These are phyloP conservation scores for Orbilia quercus DNA, from an alignment of 2,329 filamentous ascomycete genomes.

Conservation along the genomic window DNA sequence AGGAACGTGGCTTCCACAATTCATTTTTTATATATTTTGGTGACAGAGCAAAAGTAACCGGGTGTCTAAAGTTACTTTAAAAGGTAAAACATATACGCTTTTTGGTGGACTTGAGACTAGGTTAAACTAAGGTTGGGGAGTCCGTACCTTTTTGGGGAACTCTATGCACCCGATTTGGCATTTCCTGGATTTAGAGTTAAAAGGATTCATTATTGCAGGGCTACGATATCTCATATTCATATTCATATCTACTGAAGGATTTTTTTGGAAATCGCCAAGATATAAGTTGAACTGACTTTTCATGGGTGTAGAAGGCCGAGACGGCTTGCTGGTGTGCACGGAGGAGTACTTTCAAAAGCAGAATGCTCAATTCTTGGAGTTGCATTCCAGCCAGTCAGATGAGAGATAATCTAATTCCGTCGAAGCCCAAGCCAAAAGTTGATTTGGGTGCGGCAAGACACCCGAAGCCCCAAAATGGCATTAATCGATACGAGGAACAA, in stretches of 20 bases:
- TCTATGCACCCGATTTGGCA: slow-evolving; percentile 4
- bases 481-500: too few relatives aligned
- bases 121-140: background rate
- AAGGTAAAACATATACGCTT: background rate
- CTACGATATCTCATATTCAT: too few relatives aligned
- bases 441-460: slow-evolving; percentile 1
- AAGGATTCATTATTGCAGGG: too few relatives aligned
- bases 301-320: too few relatives aligned
- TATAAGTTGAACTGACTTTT: too few relatives aligned
- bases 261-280: too few relatives aligned
- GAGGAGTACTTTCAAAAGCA: too few relatives aligned
- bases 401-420: background rate
- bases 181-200: background rate
- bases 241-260: too few relatives aligned
- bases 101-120: background rate
- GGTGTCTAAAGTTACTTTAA: background rate
- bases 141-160: slow-evolving; percentile 17
- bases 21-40: background rate
- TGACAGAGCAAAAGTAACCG: background rate
- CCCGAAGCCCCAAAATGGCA: too few relatives aligned
- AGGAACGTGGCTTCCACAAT: slow-evolving; percentile 13
- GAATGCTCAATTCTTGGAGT: background rate
- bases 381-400: slow-evolving; percentile 8
- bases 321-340: background rate
- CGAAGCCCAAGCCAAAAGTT: background rate